Percentiles rank a stretch among this genome's conserved stretches.
These are phyloP conservation scores for Saccharum spontaneum DNA, from an alignment of 176 grass and related monocot species.

Conservation along the genomic window DNA sequence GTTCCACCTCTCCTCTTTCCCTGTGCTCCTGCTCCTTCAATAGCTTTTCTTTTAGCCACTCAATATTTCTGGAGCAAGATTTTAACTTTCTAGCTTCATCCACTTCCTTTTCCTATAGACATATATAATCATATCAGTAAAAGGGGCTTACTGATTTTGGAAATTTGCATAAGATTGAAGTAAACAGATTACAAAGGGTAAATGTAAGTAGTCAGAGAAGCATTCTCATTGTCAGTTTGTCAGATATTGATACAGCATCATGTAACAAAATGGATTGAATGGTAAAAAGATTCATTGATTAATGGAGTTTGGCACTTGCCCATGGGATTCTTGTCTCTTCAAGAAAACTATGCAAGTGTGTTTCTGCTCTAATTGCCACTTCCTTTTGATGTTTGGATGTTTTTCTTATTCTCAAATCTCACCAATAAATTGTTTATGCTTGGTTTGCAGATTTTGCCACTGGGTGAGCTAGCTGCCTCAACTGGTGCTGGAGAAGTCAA, in stretches of 20 bases:
- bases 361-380: background rate
- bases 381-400: background rate
- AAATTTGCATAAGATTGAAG: background rate
- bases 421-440: background rate
- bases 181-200: background rate
- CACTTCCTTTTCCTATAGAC: slow-evolving; percentile 66
- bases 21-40: slow-evolving; percentile 61
- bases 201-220: background rate
- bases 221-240: background rate
- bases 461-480: background rate
- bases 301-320: background rate
- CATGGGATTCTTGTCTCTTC: background rate
- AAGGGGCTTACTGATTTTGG: background rate
- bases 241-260: slow-evolving; percentile 3
- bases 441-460: background rate
- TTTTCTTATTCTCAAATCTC: background rate
- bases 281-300: background rate
- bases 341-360: background rate
- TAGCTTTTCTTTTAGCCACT: slow-evolving; percentile 67
- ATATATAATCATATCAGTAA: slow-evolving; percentile 17
- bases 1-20: slow-evolving; percentile 62
- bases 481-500: background rate
- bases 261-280: background rate
- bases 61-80: slow-evolving; percentile 54
- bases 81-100: slow-evolving; percentile 68